A percentile compares a stretch with the other conserved stretches of the same genome.
These are phyloP conservation scores for Pestalotiopsis sp. DNA, from an alignment of 2,329 filamentous ascomycete genomes.

Conservation along the genomic window DNA sequence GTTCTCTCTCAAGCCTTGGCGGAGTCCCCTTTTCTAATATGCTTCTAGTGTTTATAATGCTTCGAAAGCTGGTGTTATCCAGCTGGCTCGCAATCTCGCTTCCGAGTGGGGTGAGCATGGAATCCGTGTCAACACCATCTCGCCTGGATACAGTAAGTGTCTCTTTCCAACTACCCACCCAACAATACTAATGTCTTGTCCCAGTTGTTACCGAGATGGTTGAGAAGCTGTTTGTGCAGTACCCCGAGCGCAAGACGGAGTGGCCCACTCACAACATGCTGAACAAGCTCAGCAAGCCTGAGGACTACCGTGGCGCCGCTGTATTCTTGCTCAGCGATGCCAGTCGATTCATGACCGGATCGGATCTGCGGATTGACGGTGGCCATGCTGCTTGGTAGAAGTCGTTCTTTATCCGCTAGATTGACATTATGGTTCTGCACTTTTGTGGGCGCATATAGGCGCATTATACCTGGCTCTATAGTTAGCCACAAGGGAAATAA, in stretches of 20 bases:
- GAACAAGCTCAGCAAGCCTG: conserved; percentile 65
- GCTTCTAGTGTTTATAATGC: conserved; percentile 70
- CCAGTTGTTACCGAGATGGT: conserved; percentile 78
- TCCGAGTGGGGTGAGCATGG: conserved; percentile 72
- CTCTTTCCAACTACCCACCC: no score
- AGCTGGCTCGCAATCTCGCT: conserved; percentile 71
- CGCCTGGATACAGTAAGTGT: conserved; percentile 66
- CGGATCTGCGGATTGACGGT: conserved; percentile 71
- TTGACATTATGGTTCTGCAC: background rate
- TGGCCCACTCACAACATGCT: conserved; percentile 91
- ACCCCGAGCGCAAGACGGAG: conserved; percentile 65
- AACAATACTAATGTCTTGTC: background rate
- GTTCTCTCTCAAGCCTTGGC: conserved; percentile 24
- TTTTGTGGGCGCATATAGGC: background rate
- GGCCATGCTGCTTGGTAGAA: conserved; percentile 65
- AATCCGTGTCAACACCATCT: conserved; percentile 82
- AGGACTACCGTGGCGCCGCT: conserved; percentile 73
- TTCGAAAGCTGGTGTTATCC: conserved; percentile 74
- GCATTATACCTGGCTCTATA: background rate
- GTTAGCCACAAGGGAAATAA: no score
- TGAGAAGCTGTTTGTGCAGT: conserved; percentile 74
- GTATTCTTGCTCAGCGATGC: conserved; percentile 70
- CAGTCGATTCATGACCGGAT: conserved; percentile 71
- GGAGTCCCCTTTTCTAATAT: background rate
- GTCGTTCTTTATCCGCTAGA: no score